Evolutionary conservation across 305 asterid genomes (phyloP).

Genomic region (Ajuga reptans): DNA sequence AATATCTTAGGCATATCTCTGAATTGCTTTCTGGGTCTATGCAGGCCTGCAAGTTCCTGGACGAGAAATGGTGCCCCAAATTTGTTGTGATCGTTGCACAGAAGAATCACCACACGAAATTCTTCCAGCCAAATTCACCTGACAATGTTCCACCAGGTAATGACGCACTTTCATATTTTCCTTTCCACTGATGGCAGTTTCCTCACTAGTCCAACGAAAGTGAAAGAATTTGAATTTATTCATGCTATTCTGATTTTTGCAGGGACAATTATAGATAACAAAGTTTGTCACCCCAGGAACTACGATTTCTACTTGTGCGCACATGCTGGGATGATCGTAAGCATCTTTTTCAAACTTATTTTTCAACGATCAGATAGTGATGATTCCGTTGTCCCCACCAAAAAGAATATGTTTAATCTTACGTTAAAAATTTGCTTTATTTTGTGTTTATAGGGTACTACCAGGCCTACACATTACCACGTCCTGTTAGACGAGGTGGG

Average conservation of each 20-base stretch:
- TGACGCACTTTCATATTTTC: not conserved
- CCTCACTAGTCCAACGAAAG: not conserved
- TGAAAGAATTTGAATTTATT: not conserved
- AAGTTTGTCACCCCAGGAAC: slow-evolving; percentile 86
- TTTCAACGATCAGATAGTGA: not conserved
- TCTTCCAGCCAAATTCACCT: slow-evolving; percentile 68
- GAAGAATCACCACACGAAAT: slow-evolving; percentile 86
- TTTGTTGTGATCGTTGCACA: slow-evolving; percentile 82
- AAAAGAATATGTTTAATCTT: not conserved
- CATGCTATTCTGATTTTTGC: slow-evolving; percentile 22
- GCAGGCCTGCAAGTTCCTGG: slow-evolving; percentile 80
- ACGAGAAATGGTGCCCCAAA: slow-evolving; percentile 75
- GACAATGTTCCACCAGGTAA: slow-evolving; percentile 88
- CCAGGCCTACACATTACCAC: slow-evolving; percentile 86
- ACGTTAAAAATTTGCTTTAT: not conserved
- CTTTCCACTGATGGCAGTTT: not conserved
- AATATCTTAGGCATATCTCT: not conserved
- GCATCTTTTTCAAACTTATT: slow-evolving; percentile 13
- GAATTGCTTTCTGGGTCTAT: slow-evolving; percentile 4
- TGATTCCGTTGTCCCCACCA: too few species aligned
- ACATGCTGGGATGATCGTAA: slow-evolving; percentile 86
- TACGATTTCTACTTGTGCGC: slow-evolving; percentile 86
- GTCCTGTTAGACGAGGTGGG: slow-evolving; percentile 69
- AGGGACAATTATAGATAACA: slow-evolving; percentile 84
- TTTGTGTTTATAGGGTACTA: slow-evolving; percentile 55